A percentile compares a stretch with the other conserved stretches of the same genome.
These are phyloP conservation scores for Mortierella sp. DNA, from an alignment of 371 early-diverging fungal genomes.

Conservation along the genomic window DNA sequence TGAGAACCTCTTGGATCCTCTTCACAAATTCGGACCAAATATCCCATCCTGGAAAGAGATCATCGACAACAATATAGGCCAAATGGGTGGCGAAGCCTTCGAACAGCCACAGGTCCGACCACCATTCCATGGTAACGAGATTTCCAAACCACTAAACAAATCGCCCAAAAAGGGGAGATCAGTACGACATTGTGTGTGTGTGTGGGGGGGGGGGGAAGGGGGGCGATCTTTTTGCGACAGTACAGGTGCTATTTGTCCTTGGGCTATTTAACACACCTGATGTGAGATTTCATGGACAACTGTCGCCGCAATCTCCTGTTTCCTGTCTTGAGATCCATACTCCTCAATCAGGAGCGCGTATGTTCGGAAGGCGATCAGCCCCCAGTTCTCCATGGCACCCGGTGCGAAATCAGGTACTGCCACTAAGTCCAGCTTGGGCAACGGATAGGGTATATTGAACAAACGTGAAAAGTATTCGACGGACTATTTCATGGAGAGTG, in stretches of 20 bases:
- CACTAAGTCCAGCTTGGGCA: conserved; percentile 92
- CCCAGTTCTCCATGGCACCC: conserved; percentile 99
- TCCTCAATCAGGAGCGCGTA: conserved; percentile 79
- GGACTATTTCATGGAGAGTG: conserved; percentile 22
- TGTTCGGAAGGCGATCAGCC: conserved; percentile 92
- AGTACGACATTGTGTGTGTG: no score
- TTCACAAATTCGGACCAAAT: conserved; percentile 75
- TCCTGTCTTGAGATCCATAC: conserved; percentile 52
- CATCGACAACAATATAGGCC: conserved; percentile 83
- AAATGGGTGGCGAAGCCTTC: conserved; percentile 98
- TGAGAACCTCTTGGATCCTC: conserved; percentile 76
- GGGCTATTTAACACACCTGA: conserved; percentile 64
- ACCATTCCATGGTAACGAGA: conserved; percentile 89
- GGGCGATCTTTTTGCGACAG: no score
- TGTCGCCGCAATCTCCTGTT: conserved; percentile 84
- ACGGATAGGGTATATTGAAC: conserved; percentile 77
- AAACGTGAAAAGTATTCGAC: conserved; percentile 51
- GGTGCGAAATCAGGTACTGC: conserved; percentile 92
- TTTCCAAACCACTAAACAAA: conserved; percentile 99
- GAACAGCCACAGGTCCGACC: conserved; percentile 96
- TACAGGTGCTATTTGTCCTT: no score
- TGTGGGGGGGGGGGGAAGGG: no score
- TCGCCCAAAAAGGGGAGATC: no score
- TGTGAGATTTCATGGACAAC: conserved; percentile 96
- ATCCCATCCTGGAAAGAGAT: conserved; percentile 84